Base-by-base conservation (phyloP, 768 basidiomycete genomes). In the Butyriboletus loyo region DNA sequence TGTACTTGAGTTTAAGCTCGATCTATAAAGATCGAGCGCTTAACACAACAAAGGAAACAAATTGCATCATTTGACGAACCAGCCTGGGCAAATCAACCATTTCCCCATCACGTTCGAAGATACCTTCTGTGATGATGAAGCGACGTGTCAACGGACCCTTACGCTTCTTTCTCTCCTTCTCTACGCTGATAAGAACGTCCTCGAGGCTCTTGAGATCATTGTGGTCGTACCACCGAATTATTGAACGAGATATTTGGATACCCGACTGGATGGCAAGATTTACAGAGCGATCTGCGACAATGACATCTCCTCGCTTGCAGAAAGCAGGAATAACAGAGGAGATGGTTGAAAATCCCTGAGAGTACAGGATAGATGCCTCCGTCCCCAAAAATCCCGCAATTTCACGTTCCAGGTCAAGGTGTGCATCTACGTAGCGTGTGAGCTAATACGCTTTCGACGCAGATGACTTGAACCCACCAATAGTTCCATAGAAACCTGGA, bases 241-340 rank as follows among this genome's bases (percentile, higher is more conserved):
- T 93, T 7, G 86, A 91, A 36, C 97, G 86, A 19, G 88, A 90
- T 54, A 98, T 92, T 67, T 96, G 89, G 27, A 98, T 84, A 17
- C 96, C 97, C 71, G 94, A 96, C 68, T 98, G 95, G 49, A 98
- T 90, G 15, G 91, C 85, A 69, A 98, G 93, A 71, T 90, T 96
- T 60, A 94, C 86, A n/a, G 86, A 83, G n/a, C 92, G 85, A 70
- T 99, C 96, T 4, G 93, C 94, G n/a, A 99, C 90, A 63, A 99
- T 95, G 64, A 99, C 84, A 64, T 99, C 96, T 2, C 94, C 95
- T 55, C 96, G 85, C 69, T 99, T 98, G 77, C 89, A 92, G 72
- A 98, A 99, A 1, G 97, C 92, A 0, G 97, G 92, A 54, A 98
- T 97, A 63, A 95, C 92, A 15, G 93, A 96, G 4, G 90, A 85